These are phyloP conservation scores for Coemansia sp. DNA, from an alignment of 192 early-diverging fungal species.

Conservation along the genomic window DNA sequence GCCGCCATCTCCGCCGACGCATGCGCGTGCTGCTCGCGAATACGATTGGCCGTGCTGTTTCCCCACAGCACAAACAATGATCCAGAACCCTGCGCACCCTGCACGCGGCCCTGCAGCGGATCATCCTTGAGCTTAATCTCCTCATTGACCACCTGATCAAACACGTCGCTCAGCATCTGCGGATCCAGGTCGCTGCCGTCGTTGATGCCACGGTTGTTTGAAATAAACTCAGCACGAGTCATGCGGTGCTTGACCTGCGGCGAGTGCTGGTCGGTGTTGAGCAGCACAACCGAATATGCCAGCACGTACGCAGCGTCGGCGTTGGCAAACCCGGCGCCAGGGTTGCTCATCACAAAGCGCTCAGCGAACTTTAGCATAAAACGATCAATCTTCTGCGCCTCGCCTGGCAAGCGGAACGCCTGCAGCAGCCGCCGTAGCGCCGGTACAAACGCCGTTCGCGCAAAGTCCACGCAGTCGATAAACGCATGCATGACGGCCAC, in stretches of 20 bases:
- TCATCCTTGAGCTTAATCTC: constrained; percentile 97
- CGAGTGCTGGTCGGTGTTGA: constrained; percentile 92
- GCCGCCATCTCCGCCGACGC: constrained; percentile 67
- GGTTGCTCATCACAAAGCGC: constrained; percentile 83
- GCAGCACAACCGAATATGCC: constrained; percentile 89
- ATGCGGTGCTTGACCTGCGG: constrained; percentile 83
- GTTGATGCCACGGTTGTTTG: constrained; percentile 92
- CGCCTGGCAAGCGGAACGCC: constrained; percentile 87
- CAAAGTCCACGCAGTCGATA: constrained; percentile 87
- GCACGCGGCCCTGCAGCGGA: constrained; percentile 37
- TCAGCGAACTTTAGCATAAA: constrained; percentile 99
- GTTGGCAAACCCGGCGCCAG: constrained; percentile 73
- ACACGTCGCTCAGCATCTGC: constrained; percentile 72
- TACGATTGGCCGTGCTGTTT: constrained; percentile 36
- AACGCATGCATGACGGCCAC: constrained; percentile 97
- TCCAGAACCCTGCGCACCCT: constrained; percentile 34
- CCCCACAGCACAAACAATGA: constrained; percentile 51
- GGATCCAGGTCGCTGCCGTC: constrained; percentile 77
- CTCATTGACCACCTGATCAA: constrained; percentile 74
- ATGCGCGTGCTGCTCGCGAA: constrained; percentile 60
- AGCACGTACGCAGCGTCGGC: constrained; percentile 93
- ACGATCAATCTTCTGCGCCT: constrained; percentile 94
- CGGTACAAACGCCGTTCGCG: constrained; percentile 68
- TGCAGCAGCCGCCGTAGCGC: constrained; percentile 85
- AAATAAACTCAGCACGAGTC: constrained; percentile 82